Conservation (phyloP, 2,329 filamentous ascomycete genomes). For the Fusarium paranaense region DNA sequence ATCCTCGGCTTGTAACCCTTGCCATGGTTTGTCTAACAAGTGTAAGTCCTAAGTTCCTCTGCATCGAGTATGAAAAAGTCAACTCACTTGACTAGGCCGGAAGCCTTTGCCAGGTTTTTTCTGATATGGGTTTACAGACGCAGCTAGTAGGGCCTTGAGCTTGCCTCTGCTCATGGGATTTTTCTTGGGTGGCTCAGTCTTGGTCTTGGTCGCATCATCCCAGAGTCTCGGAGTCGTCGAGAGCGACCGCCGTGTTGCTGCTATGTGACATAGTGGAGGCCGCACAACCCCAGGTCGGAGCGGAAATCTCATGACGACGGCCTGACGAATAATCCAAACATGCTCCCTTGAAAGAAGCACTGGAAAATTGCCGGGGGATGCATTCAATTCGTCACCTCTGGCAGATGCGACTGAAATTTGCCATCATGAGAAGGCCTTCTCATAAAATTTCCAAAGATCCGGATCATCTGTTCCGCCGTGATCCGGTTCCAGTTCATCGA, state of each 20-base stretch:
- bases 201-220: background rate
- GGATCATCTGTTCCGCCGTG: slow-evolving; percentile 37
- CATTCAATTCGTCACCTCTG: slow-evolving; percentile 1
- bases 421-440: slow-evolving; percentile 23
- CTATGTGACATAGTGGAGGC: slow-evolving; percentile 33
- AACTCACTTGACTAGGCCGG: slow-evolving; percentile 44
- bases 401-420: slow-evolving; percentile 18
- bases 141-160: background rate
- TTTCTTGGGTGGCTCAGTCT: background rate
- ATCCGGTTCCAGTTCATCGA: slow-evolving; percentile 7
- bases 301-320: slow-evolving; percentile 47
- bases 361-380: slow-evolving; percentile 9
- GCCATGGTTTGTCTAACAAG: slow-evolving; percentile 46
- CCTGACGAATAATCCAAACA: slow-evolving; percentile 16
- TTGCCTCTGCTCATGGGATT: background rate
- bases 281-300: slow-evolving; percentile 42
- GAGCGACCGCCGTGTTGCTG: slow-evolving; percentile 38
- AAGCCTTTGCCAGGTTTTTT: slow-evolving; percentile 19
- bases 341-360: slow-evolving; percentile 18
- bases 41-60: background rate
- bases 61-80: background rate
- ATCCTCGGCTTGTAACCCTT: slow-evolving; percentile 51
- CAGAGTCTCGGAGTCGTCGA: slow-evolving; percentile 40
- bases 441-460: slow-evolving; percentile 37
- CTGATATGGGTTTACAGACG: background rate